These are phyloP conservation scores for Bonnemaisonia californica DNA, from an alignment of 31 red algal species.

Conservation along the genomic window DNA sequence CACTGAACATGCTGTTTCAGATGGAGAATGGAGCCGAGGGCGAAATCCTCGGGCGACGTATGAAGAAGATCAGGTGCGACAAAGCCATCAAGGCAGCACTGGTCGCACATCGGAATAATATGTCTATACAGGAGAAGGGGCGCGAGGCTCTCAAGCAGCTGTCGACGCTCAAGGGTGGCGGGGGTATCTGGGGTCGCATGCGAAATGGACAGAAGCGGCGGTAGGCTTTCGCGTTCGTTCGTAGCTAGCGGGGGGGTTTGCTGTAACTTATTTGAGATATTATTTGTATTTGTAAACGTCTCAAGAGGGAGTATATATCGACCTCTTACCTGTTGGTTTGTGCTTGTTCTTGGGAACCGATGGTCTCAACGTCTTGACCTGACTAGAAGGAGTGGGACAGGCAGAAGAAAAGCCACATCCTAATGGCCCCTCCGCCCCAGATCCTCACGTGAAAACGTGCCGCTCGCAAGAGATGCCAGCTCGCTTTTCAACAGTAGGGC, in stretches of 20 bases:
- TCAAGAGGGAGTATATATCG: constrained; percentile 1
- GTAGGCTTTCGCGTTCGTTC: too few species aligned
- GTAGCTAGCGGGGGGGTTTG: background rate
- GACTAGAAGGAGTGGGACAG: too few species aligned
- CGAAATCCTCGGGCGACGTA: constrained; percentile 56
- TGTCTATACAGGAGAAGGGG: constrained; percentile 42
- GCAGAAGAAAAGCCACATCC: too few species aligned
- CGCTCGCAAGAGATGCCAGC: background rate
- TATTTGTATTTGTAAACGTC: constrained; percentile 4
- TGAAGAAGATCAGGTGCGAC: constrained; percentile 68
- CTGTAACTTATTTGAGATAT: constrained; percentile 1
- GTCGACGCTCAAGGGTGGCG: constrained; percentile 43
- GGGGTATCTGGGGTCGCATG: constrained; percentile 52
- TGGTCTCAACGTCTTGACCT: background rate
- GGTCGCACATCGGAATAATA: constrained; percentile 44
- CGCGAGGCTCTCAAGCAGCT: constrained; percentile 56
- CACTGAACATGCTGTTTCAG: constrained; percentile 54
- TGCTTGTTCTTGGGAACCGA: background rate
- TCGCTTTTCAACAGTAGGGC: background rate
- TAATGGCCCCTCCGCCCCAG: too few species aligned
- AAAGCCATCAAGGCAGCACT: constrained; percentile 61
- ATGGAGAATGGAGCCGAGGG: constrained; percentile 69
- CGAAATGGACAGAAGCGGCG: constrained; percentile 48
- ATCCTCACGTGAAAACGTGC: too few species aligned
- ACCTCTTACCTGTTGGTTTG: background rate